phyloP scores from a whole-genome alignment of 2,329 filamentous ascomycete genomes.

The Arthroderma sp. region DNA sequence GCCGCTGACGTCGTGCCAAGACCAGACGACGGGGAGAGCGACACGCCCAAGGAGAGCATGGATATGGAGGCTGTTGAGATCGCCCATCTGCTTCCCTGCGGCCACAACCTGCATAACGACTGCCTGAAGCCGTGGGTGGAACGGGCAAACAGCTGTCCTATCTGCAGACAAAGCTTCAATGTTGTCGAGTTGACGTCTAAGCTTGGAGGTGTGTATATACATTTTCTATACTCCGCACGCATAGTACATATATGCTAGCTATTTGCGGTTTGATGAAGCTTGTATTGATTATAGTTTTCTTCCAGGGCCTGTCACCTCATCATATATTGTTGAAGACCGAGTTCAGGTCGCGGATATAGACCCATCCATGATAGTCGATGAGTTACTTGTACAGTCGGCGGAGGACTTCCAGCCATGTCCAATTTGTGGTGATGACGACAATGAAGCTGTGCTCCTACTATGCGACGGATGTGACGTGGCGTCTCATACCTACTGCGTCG shows the following conservation, averaged over 20 bases:
- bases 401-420: conserved; percentile 61
- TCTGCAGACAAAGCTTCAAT: conserved; percentile 88
- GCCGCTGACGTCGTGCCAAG: conserved; percentile 18
- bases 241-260: conserved; percentile 7
- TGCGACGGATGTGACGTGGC: conserved; percentile 84
- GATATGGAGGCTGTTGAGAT: conserved; percentile 26
- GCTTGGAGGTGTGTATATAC: conserved; percentile 55
- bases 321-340: conserved; percentile 43
- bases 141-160: conserved; percentile 93
- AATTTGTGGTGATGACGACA: conserved; percentile 67
- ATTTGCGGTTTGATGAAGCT: not conserved
- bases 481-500: conserved; percentile 87
- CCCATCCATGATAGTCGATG: conserved; percentile 55
- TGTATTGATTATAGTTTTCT: conserved; percentile 6
- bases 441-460: conserved; percentile 73
- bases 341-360: conserved; percentile 78
- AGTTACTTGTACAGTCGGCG: conserved; percentile 55
- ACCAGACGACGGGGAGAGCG: conserved; percentile 19
- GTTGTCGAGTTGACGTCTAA: conserved; percentile 70
- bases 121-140: conserved; percentile 92
- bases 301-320: conserved; percentile 44
- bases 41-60: conserved; percentile 13
- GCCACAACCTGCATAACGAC: conserved; percentile 82
- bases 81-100: conserved; percentile 60
- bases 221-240: conserved; percentile 19